Base-by-base conservation (phyloP, 2,329 filamentous ascomycete genomes). In the Aschersonia sp. region DNA sequence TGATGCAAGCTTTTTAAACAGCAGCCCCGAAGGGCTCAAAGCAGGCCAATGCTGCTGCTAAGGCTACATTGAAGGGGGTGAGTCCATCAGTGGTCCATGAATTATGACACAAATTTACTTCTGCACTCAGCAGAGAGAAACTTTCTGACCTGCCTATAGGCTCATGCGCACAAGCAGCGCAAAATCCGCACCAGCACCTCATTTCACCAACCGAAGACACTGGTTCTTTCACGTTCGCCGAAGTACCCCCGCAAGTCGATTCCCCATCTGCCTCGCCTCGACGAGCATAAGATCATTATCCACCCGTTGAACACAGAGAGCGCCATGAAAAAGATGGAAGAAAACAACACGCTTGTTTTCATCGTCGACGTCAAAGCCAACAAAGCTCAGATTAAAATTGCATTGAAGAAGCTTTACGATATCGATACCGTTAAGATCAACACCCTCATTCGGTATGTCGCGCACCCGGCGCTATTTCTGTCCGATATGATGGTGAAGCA, bases 271-370 rank as follows among this genome's bases (percentile, higher is more conserved):
- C 84, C 89, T 61, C 85, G 88, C 62, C 86, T 98, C 64, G 92
- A 98, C 75, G 86, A 90, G 75, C 86, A 89, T 81, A 96, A 94
- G 83, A 79, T 97, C 69, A 85, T 98, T 70, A 78, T 97, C 67
- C 87, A 96, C 82, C 92, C 92, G 58, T 81, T 98, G 67, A 98
- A 98, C 84, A 98, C 92, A 53, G 92, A 98, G 85, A 92, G 85
- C 66, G 92, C 94, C 65, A 97, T 98, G 90, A 98, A 98, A 87
- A 96, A 96, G 85, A 96, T 98, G 62, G 92, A 98, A 80, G 92
- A 98, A 85, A 89, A 98, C 83, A 98, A 98, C 82, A 98, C 92
- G 59, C 82, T 98, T 47, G 87, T 94, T 68, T 96, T 96, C 80
- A 94, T 95, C 61, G 87, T 94, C 66, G 85, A 96, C 61, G 75